Percentiles rank a stretch among this genome's conserved stretches.
These are phyloP conservation scores for Diaporthe eres DNA, from an alignment of 2,329 filamentous ascomycete species.

Conservation along the genomic window DNA sequence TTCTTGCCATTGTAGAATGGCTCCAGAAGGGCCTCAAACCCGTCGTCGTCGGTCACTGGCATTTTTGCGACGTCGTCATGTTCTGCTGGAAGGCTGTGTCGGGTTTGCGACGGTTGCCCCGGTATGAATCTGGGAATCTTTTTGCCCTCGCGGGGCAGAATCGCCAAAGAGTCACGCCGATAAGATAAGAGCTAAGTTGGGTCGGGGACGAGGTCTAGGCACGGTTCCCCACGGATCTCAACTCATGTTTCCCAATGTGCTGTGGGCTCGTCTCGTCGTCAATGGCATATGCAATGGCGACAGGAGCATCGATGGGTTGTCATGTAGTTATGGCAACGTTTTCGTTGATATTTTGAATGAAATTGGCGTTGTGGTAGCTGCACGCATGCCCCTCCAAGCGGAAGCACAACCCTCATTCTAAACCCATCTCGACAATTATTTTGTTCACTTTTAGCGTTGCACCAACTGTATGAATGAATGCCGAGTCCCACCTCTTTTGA, in stretches of 20 bases:
- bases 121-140: conserved; percentile 30
- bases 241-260: not conserved
- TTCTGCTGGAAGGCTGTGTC: conserved; percentile 2
- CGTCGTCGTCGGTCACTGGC: conserved; percentile 68
- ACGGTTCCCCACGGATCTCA: not conserved
- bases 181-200: conserved; percentile 40
- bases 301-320: not conserved
- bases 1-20: conserved; percentile 79
- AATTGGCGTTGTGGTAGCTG: not conserved
- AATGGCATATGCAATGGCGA: not conserved
- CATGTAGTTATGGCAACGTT: not conserved
- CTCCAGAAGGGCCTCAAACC: conserved; percentile 76
- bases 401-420: not conserved
- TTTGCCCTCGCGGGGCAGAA: conserved; percentile 30
- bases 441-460: not conserved
- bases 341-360: not conserved
- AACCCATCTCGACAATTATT: not conserved
- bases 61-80: conserved; percentile 54
- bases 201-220: conserved; percentile 8
- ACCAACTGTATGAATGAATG: too few relatives aligned
- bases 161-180: conserved; percentile 31
- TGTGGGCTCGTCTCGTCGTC: not conserved
- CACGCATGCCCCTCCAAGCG: not conserved
- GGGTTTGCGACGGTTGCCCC: not conserved
- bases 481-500: not conserved